These are phyloP conservation scores for Leccinum subgranulosum DNA, from an alignment of 768 basidiomycete species.

Conservation along the genomic window DNA sequence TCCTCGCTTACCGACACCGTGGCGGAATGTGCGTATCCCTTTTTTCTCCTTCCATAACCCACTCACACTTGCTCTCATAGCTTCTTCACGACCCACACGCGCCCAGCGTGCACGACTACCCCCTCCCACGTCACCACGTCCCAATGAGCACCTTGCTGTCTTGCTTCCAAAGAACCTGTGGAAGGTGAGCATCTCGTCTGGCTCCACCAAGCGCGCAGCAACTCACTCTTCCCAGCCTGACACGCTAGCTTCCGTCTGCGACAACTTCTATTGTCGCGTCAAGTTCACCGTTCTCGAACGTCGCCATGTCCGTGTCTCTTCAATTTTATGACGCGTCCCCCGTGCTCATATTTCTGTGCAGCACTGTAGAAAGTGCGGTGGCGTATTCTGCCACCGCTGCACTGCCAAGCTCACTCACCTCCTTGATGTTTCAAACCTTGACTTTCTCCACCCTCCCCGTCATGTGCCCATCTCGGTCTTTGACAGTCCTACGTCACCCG, in stretches of 20 bases:
- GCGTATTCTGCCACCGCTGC: constrained; percentile 68
- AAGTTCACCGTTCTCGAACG: constrained; percentile 69
- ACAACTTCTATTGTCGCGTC: constrained; percentile 68
- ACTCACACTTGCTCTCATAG: constrained; percentile 9
- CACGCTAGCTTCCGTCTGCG: constrained; percentile 56
- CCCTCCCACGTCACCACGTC: constrained; percentile 22
- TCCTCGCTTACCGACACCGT: constrained; percentile 2
- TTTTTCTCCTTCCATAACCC: background rate
- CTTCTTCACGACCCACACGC: constrained; percentile 20
- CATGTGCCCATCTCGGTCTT: constrained; percentile 57
- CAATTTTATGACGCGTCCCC: background rate
- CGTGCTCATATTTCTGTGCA: constrained; percentile 31
- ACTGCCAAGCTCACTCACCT: constrained; percentile 57
- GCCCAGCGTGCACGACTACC: constrained; percentile 15
- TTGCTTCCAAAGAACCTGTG: constrained; percentile 66
- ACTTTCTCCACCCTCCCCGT: constrained; percentile 70
- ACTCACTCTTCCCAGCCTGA: constrained; percentile 49
- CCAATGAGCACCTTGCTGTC: constrained; percentile 77
- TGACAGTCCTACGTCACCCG: constrained; percentile 58
- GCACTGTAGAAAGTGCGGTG: constrained; percentile 86
- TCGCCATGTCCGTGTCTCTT: constrained; percentile 56
- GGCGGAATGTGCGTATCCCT: constrained; percentile 14
- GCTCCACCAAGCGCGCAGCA: background rate
- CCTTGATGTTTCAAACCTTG: constrained; percentile 68
- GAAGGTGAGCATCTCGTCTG: constrained; percentile 50